Evolutionary conservation across 805 yeast genomes (phyloP).

Genomic region (Ogataea angusta): DNA sequence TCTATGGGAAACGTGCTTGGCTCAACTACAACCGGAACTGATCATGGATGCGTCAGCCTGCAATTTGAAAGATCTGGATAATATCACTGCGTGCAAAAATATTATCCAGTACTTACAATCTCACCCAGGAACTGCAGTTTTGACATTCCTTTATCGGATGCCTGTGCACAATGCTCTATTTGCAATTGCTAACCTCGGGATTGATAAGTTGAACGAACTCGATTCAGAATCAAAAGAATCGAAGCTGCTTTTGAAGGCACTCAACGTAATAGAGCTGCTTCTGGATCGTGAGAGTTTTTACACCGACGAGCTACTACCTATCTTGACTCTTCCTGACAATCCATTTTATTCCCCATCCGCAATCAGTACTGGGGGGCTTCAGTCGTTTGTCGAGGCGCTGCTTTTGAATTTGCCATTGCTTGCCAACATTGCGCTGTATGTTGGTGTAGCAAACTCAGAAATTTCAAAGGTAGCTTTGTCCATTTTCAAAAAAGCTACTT

Average conservation of each 20-base stretch:
- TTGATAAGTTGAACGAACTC: conserved; percentile 50
- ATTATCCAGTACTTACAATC: conserved; percentile 52
- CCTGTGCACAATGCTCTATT: conserved; percentile 56
- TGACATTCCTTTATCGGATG: conserved; percentile 62
- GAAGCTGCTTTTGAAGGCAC: conserved; percentile 37
- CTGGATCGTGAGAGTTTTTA: conserved; percentile 58
- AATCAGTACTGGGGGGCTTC: conserved; percentile 57
- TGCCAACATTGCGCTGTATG: conserved; percentile 71
- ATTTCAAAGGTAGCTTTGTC: conserved; percentile 54
- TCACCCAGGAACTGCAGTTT: conserved; percentile 66
- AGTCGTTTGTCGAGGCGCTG: conserved; percentile 68
- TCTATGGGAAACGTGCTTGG: conserved; percentile 46
- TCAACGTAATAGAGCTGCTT: conserved; percentile 43
- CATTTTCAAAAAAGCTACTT: conserved; percentile 49
- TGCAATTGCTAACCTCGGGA: conserved; percentile 52
- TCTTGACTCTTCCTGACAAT: conserved; percentile 42
- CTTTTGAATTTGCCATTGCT: conserved; percentile 67
- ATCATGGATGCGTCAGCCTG: conserved; percentile 50
- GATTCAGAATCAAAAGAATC: conserved; percentile 33
- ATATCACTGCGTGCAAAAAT: conserved; percentile 41
- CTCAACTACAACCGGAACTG: conserved; percentile 50
- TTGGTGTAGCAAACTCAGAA: conserved; percentile 50
- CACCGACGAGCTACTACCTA: conserved; percentile 51
- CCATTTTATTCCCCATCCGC: conserved; percentile 38
- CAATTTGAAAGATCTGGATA: conserved; percentile 42